Evolutionary conservation across 2,329 filamentous ascomycete species (phyloP), one percentile per base, ranked within the genome.

Genomic region (Arachnomyces sp.): DNA sequence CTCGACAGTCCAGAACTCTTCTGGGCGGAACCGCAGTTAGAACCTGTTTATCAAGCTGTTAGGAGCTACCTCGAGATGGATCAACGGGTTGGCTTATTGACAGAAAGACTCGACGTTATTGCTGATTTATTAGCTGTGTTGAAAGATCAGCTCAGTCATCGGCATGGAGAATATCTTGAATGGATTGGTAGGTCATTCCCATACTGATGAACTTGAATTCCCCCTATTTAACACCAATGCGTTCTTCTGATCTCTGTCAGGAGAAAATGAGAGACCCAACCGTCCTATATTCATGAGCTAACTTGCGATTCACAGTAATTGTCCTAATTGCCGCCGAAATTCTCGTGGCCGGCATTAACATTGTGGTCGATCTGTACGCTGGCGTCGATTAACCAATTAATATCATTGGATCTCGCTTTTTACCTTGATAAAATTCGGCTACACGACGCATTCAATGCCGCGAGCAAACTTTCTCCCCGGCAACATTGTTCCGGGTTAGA

Each of bases 11-110:
- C 92, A 0, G 92, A 98, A 66, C 75, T 98, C 31, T 96, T 98
- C 75, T 98, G 92, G 92, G 86, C 90, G 25, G 92, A 98, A 65
- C 92, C 92, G 7, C 89, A 95, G 63, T 75, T 98, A 5, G 92
- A 98, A 57, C 92, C 92, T 4, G 84, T 98, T 18, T 98, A 98
- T 61, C 85, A 93, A 62, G 92, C 92, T 40, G 92, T 96, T 32
- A 75, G 92, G 42, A 92, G 84, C 59, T 98, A 98, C 61, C 72
- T 98, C 14, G 92, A 98, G 69, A 96, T 98, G 85, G 92, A 96
- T 63, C 92, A 96, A 70, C 74, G 92, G 42, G 90, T 96, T 9
- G 80, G 81, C 16, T 71, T 98, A 30, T 68, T 98, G 56, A 96
- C 87, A 8, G 90, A 96, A 61, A 74, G 92, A 40, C 67, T 98